Percentiles rank a stretch among this genome's conserved stretches.
phyloP scores from a whole-genome alignment of 345 rosid genomes.

The Erysimum cheiranthoides region DNA sequence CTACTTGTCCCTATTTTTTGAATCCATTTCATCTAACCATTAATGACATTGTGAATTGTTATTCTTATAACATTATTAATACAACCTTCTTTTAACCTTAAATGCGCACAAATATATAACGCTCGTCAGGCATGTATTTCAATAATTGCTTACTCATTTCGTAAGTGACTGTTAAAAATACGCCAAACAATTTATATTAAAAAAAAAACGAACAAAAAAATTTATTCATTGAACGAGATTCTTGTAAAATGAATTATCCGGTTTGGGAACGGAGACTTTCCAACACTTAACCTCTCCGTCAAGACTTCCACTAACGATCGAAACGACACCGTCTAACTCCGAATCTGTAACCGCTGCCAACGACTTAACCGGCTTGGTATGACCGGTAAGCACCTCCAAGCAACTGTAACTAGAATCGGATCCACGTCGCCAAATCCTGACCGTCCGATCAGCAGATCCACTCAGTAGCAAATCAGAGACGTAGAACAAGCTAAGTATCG shows the following conservation, averaged over 20 bases:
- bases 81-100: neutral
- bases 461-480: conserved; percentile 69
- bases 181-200: conserved; percentile 7
- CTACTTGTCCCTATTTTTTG: neutral
- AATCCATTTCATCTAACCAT: conserved; percentile 2
- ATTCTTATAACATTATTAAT: neutral
- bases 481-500: conserved; percentile 68
- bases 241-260: conserved; percentile 34
- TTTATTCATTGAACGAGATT: conserved; percentile 19
- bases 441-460: conserved; percentile 91
- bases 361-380: conserved; percentile 76
- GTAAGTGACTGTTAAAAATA: conserved; percentile 35
- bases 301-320: conserved; percentile 72
- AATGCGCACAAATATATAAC: neutral
- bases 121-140: conserved; percentile 1
- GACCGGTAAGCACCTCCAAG: conserved; percentile 75
- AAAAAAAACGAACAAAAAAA: neutral
- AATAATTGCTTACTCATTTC: neutral
- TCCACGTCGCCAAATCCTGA: conserved; percentile 81
- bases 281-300: conserved; percentile 81
- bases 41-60: too few species aligned
- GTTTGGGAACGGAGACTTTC: conserved; percentile 58
- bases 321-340: conserved; percentile 53
- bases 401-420: conserved; percentile 61
- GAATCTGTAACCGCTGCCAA: conserved; percentile 58